Conservation (phyloP, 208 protist species). For the Jaenimonas drosophilae region DNA sequence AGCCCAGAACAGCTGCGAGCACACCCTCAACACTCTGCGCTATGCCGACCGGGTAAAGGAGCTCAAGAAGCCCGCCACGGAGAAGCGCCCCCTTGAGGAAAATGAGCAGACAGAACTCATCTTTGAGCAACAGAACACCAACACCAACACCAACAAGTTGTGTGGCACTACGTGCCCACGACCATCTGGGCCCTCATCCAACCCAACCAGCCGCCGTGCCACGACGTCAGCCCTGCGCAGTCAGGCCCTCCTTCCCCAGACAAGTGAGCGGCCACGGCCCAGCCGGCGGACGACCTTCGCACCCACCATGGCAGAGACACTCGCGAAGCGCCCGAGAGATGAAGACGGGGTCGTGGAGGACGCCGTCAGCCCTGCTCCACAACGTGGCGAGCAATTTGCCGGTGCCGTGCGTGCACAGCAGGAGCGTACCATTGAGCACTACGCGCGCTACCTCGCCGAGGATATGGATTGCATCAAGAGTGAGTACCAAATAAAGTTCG, state of each 20-base stretch:
- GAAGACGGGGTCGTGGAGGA: not conserved
- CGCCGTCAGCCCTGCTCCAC: not conserved
- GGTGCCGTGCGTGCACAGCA: not conserved
- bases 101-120: constrained; percentile 8
- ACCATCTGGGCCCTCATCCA: constrained; percentile 6
- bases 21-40: constrained; percentile 74
- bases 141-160: not conserved
- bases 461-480: constrained; percentile 53
- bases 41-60: constrained; percentile 89
- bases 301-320: too few species aligned
- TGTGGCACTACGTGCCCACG: constrained; percentile 27
- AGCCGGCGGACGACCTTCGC: not conserved
- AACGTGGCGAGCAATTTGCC: not conserved
- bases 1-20: constrained; percentile 55
- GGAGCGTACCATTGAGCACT: constrained; percentile 19
- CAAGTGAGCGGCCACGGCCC: not conserved
- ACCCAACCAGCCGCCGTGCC: not conserved
- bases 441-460: constrained; percentile 27
- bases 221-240: not conserved
- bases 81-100: constrained; percentile 12
- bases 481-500: constrained; percentile 50
- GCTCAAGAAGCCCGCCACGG: constrained; percentile 46
- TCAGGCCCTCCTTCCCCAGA: not conserved
- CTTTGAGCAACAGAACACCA: not conserved
- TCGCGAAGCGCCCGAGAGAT: too few species aligned